Evolutionary conservation across 352 stramenopile genomes (phyloP).

Genomic region (Aphanomyces stellatus): DNA sequence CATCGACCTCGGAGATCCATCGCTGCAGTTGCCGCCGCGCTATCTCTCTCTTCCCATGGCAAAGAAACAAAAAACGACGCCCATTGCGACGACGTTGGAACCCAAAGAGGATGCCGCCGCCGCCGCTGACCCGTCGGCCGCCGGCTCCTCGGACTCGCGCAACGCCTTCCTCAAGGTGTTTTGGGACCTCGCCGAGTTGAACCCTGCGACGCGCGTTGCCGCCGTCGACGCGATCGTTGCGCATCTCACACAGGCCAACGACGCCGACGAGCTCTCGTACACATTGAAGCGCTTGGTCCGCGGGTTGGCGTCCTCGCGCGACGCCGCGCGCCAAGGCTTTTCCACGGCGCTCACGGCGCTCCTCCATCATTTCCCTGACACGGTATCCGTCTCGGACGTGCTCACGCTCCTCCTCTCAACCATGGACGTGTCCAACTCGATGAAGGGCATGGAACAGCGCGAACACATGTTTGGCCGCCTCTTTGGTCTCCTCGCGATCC

Average conservation of each 20-base stretch:
- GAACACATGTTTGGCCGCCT: slow-evolving; percentile 88
- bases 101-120: neutral
- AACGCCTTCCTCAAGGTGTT: slow-evolving; percentile 78
- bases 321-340: slow-evolving; percentile 85
- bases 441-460: slow-evolving; percentile 89
- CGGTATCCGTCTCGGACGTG: slow-evolving; percentile 39
- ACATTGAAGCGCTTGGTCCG: slow-evolving; percentile 87
- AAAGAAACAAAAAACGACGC: neutral
- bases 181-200: slow-evolving; percentile 75
- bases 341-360: slow-evolving; percentile 71
- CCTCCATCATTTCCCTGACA: slow-evolving; percentile 38
- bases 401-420: slow-evolving; percentile 50
- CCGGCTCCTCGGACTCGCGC: neutral
- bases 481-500: slow-evolving; percentile 78
- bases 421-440: slow-evolving; percentile 72
- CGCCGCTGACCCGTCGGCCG: neutral
- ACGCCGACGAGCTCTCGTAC: slow-evolving; percentile 65
- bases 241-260: slow-evolving; percentile 25
- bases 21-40: too few species aligned
- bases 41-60: too few species aligned
- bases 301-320: slow-evolving; percentile 80
- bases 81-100: neutral
- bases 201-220: slow-evolving; percentile 41
- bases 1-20: too few species aligned
- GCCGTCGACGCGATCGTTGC: slow-evolving; percentile 51